Evolutionary conservation across 768 basidiomycete species (phyloP).

Genomic region (Boletus sp.): DNA sequence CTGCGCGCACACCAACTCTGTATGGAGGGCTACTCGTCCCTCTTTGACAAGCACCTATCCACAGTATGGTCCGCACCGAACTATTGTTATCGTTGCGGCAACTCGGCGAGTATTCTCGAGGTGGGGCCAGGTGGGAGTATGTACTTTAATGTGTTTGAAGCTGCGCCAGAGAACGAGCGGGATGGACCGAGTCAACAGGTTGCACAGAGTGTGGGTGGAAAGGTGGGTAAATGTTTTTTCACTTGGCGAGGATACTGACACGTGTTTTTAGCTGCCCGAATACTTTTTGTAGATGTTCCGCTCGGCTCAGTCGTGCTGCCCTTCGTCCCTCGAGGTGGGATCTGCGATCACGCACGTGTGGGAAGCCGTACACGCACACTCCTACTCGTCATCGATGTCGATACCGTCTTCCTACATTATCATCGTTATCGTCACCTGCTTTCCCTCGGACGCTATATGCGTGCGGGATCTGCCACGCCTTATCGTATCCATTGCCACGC

Average conservation of each 20-base stretch:
- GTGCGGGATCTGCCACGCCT: neutral
- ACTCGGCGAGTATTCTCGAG: slow-evolving; percentile 94
- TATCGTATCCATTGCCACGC: neutral
- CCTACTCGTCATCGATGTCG: slow-evolving; percentile 4
- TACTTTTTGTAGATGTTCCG: slow-evolving; percentile 58
- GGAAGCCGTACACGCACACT: neutral
- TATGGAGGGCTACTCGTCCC: slow-evolving; percentile 99
- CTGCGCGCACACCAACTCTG: slow-evolving; percentile 97
- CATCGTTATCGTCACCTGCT: slow-evolving; percentile 2
- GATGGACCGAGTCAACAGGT: slow-evolving; percentile 84
- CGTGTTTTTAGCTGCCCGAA: slow-evolving; percentile 62
- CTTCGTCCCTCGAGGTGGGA: slow-evolving; percentile 1
- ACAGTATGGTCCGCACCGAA: slow-evolving; percentile 99
- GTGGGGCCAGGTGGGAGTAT: slow-evolving; percentile 84
- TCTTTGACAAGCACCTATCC: slow-evolving; percentile 92
- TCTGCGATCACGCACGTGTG: slow-evolving; percentile 5
- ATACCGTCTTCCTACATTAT: neutral
- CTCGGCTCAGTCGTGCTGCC: neutral
- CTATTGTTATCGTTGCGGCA: slow-evolving; percentile 98
- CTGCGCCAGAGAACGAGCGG: slow-evolving; percentile 96
- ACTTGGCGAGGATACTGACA: neutral
- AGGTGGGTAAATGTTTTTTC: slow-evolving; percentile 46
- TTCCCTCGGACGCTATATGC: slow-evolving; percentile 2
- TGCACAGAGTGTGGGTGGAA: slow-evolving; percentile 66
- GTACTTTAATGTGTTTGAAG: slow-evolving; percentile 98